Conservation (phyloP, 2,329 filamentous ascomycete genomes). For the Xylaria digitata region DNA sequence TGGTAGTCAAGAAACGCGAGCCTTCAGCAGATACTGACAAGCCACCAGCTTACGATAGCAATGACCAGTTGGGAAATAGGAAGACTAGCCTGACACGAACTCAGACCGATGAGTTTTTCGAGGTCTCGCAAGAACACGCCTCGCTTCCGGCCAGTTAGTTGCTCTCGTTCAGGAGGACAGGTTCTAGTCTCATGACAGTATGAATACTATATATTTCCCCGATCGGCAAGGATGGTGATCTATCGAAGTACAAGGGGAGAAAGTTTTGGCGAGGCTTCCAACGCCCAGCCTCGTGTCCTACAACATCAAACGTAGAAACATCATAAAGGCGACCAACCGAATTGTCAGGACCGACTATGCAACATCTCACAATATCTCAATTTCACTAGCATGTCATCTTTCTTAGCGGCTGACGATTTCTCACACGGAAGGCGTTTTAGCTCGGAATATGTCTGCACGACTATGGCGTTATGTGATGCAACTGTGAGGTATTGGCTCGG, state of each 20-base stretch:
- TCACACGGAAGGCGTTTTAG: not conserved
- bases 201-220: no score
- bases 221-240: no score
- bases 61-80: not conserved
- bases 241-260: no score
- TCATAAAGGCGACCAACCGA: no score
- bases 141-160: not conserved
- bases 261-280: no score
- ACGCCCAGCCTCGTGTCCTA: no score
- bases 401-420: not conserved
- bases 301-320: no score
- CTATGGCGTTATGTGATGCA: not conserved
- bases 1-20: not conserved
- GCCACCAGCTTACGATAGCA: not conserved
- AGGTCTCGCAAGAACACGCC: conserved; percentile 7
- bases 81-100: conserved; percentile 20
- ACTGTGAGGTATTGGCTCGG: not conserved
- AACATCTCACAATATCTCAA: no score
- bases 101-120: conserved; percentile 27
- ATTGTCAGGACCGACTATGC: no score
- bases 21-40: not conserved
- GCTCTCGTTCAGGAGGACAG: not conserved
- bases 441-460: not conserved
- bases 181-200: not conserved
- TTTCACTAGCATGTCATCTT: not conserved